Base-by-base conservation (phyloP, 2,329 filamentous ascomycete genomes). In the Anisogramma anomala region DNA sequence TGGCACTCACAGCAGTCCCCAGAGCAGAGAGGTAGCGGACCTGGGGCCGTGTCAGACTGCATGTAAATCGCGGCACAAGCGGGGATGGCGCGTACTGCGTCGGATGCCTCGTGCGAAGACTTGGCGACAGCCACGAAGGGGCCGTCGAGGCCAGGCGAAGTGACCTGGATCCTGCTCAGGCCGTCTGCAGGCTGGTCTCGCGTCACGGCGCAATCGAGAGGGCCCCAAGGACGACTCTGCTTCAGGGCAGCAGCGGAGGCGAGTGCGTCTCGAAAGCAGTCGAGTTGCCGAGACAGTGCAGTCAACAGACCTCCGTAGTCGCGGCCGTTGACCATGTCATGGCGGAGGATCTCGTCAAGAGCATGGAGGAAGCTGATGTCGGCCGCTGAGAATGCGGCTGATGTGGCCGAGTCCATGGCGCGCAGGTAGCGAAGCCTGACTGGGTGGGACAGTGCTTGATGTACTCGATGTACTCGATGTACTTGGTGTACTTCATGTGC, bases 231-330 rank as follows among this genome's bases (percentile, higher is more conserved):
- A 14, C 18, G n/a, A 19, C 7, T 9, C 19, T 3, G n/a, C 17
- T 20, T n/a, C 2, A 18, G 8, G 14, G 15, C 27, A 15, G 15
- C 26, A 15, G 18, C 18, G 20, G n/a, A 4, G 4, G 15, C 19
- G 9, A 28, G 3, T 9, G 25, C 23, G 7, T 22, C 27, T 27
- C 28, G 34, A 7, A 40, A 36, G n/a, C 13, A 19, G 6, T 20
- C 40, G 26, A 46, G 22, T 20, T 32, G 40, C 17, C 15, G 6
- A 40, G 34, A 35, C 14, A 46, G 18, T 25, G 13, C 20, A 18
- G 19, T 25, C 33, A 43, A 6, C 3, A 46, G 18, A 13, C 43
- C 43, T 13, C 43, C 40, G 33, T 39, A 43, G 13, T 28, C 43
- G 18, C 33, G 40, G 19, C 40, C 32, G 3, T 20, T 17, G 18